Evolutionary conservation across 2,329 filamentous ascomycete species (phyloP).

Genomic region (Scedosporium aurantiacum): DNA sequence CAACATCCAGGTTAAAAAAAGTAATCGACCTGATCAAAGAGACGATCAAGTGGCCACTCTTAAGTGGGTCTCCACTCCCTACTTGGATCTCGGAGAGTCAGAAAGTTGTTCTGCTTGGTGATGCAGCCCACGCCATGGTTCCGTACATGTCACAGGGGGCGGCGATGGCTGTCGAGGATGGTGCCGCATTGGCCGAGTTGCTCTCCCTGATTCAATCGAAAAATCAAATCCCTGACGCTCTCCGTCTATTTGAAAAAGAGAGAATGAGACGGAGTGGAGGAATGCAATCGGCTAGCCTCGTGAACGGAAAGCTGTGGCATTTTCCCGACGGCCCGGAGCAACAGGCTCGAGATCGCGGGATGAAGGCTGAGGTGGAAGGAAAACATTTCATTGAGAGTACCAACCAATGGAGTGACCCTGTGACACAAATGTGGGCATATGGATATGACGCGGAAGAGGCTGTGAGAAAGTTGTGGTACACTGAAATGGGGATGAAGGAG

Average conservation of each 20-base stretch:
- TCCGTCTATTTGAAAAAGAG: conserved; percentile 26
- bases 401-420: conserved; percentile 37
- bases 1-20: conserved; percentile 18
- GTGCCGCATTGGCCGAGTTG: conserved; percentile 22
- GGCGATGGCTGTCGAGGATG: conserved; percentile 32
- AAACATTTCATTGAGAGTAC: conserved; percentile 24
- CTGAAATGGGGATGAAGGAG: not conserved
- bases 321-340: conserved; percentile 30
- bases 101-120: conserved; percentile 27
- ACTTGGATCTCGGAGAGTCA: conserved; percentile 18
- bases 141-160: conserved; percentile 33
- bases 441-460: conserved; percentile 32
- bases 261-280: conserved; percentile 20
- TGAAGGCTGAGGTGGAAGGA: conserved; percentile 27
- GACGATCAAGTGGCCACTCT: conserved; percentile 23
- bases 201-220: conserved; percentile 17
- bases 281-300: conserved; percentile 31
- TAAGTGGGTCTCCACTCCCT: conserved; percentile 15
- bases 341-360: conserved; percentile 27
- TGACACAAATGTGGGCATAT: conserved; percentile 35
- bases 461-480: conserved; percentile 20
- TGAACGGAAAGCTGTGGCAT: conserved; percentile 37
- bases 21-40: conserved; percentile 23
- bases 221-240: conserved; percentile 18
- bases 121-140: conserved; percentile 32